These are phyloP conservation scores for Abrus pulchellus DNA, from an alignment of 306 rosid species.

Conservation along the genomic window DNA sequence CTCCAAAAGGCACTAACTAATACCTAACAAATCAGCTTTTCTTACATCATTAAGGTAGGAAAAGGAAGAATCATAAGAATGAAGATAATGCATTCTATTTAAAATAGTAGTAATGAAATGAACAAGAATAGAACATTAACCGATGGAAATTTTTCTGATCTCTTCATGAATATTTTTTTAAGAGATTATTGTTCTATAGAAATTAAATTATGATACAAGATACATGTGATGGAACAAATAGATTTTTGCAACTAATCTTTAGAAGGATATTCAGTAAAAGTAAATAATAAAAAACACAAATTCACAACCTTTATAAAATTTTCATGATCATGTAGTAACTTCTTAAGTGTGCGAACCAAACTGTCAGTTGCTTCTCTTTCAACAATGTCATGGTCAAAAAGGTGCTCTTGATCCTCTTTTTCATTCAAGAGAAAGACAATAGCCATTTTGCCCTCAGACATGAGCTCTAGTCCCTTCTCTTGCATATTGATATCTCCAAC, in stretches of 20 bases:
- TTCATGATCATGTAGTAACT: slow-evolving; percentile 61
- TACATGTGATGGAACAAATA: slow-evolving; percentile 24
- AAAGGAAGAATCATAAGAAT: slow-evolving; percentile 34
- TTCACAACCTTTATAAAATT: slow-evolving; percentile 63
- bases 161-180: slow-evolving; percentile 25
- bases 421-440: slow-evolving; percentile 68
- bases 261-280: slow-evolving; percentile 21
- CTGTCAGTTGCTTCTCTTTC: slow-evolving; percentile 55
- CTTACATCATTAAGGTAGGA: slow-evolving; percentile 36
- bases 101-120: slow-evolving; percentile 17
- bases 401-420: slow-evolving; percentile 45
- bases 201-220: slow-evolving; percentile 24
- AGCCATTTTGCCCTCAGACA: slow-evolving; percentile 83
- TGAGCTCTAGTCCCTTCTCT: slow-evolving; percentile 70
- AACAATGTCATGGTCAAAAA: slow-evolving; percentile 48
- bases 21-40: slow-evolving; percentile 40
- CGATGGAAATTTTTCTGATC: slow-evolving; percentile 9
- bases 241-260: slow-evolving; percentile 17
- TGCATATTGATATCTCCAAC: slow-evolving; percentile 55
- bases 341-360: slow-evolving; percentile 54
- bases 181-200: slow-evolving; percentile 30
- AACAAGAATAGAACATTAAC: slow-evolving; percentile 28
- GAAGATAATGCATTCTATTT: slow-evolving; percentile 12
- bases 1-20: slow-evolving; percentile 30
- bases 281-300: slow-evolving; percentile 31